phyloP scores from a whole-genome alignment of 2,329 filamentous ascomycete species.

The Delphinella strobiligena region DNA sequence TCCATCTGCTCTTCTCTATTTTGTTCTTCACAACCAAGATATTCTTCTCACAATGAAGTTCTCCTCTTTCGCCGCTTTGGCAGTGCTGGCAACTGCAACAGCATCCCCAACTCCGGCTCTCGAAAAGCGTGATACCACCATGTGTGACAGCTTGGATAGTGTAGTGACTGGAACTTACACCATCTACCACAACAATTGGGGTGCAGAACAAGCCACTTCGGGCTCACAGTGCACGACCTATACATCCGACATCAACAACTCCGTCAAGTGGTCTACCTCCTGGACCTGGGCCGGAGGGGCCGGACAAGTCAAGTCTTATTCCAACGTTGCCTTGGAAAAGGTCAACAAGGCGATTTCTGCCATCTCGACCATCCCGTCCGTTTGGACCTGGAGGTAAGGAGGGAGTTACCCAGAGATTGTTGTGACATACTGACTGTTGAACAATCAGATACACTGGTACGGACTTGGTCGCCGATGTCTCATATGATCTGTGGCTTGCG shows the following conservation, averaged over 20 bases:
- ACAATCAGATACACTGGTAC: slow-evolving; percentile 38
- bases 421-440: too few species aligned
- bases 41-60: too few species aligned
- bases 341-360: slow-evolving; percentile 8
- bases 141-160: too few species aligned
- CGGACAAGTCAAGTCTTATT: slow-evolving; percentile 30
- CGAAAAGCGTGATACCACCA: too few species aligned
- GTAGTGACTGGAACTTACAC: slow-evolving; percentile 24
- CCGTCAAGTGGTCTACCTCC: slow-evolving; percentile 32
- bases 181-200: slow-evolving; percentile 34
- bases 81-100: too few species aligned
- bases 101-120: too few species aligned
- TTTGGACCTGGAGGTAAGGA: slow-evolving; percentile 36
- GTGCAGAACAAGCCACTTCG: slow-evolving; percentile 24
- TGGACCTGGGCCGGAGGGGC: slow-evolving; percentile 18
- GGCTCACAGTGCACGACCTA: slow-evolving; percentile 36
- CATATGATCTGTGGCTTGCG: slow-evolving; percentile 50
- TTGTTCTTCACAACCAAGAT: too few species aligned
- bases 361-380: slow-evolving; percentile 26
- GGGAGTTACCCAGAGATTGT: too few species aligned
- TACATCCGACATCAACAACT: slow-evolving; percentile 24
- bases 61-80: too few species aligned
- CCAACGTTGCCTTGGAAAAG: slow-evolving; percentile 27
- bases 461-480: slow-evolving; percentile 43
- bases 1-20: too few species aligned